Percentiles rank a stretch among this genome's conserved stretches.
Evolutionary conservation across 768 basidiomycete genomes (phyloP).

Genomic region (Austroboletus festivus): DNA sequence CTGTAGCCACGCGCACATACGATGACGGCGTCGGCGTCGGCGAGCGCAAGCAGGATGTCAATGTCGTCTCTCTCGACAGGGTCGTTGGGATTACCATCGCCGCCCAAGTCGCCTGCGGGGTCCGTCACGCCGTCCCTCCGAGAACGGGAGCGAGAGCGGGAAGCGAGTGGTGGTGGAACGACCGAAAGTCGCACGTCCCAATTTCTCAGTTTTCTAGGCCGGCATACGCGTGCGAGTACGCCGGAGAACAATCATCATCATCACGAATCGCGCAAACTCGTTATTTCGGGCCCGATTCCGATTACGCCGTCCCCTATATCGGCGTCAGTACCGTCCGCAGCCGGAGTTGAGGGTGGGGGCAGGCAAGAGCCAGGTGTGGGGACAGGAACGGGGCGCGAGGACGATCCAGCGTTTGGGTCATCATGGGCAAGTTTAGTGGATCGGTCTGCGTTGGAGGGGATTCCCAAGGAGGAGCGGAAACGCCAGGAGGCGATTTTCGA

Average conservation of each 20-base stretch:
- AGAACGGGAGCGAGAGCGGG: slow-evolving; percentile 20
- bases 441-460: slow-evolving; percentile 74
- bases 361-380: no score
- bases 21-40: neutral
- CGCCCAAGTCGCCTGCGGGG: slow-evolving; percentile 38
- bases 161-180: slow-evolving; percentile 7
- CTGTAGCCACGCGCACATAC: slow-evolving; percentile 5
- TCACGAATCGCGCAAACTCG: slow-evolving; percentile 39
- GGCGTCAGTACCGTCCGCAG: neutral
- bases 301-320: slow-evolving; percentile 36
- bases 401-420: slow-evolving; percentile 61
- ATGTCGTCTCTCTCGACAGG: slow-evolving; percentile 55
- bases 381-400: no score
- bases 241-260: slow-evolving; percentile 35
- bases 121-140: slow-evolving; percentile 30
- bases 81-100: slow-evolving; percentile 33
- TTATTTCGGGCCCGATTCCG: slow-evolving; percentile 75
- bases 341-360: slow-evolving; percentile 12
- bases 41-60: slow-evolving; percentile 54
- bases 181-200: slow-evolving; percentile 41
- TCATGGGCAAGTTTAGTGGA: slow-evolving; percentile 95
- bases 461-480: slow-evolving; percentile 74
- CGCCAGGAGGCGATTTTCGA: slow-evolving; percentile 97
- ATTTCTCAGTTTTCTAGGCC: slow-evolving; percentile 62
- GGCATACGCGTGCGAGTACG: slow-evolving; percentile 42